phyloP scores from a whole-genome alignment of 1,284 basidiomycete species.

The Malassezia globosa region DNA sequence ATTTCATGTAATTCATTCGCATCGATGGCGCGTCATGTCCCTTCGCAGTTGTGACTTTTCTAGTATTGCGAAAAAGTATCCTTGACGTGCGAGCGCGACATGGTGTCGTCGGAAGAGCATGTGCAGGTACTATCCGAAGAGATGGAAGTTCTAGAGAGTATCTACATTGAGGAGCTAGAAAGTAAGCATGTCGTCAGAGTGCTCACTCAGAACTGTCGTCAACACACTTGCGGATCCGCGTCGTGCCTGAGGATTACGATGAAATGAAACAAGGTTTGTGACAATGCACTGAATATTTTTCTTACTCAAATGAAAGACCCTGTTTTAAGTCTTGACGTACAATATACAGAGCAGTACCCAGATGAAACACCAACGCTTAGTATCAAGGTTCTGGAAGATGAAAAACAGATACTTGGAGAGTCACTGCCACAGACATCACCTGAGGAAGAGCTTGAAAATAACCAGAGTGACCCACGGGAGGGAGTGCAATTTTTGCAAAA shows the following conservation, averaged over 20 bases:
- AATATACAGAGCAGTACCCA: slow-evolving; percentile 62
- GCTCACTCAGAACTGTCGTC: slow-evolving; percentile 63
- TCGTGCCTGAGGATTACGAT: slow-evolving; percentile 68
- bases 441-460: slow-evolving; percentile 42
- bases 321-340: slow-evolving; percentile 55
- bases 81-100: neutral
- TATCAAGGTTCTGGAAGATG: slow-evolving; percentile 56
- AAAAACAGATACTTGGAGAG: slow-evolving; percentile 21
- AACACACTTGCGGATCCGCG: slow-evolving; percentile 71
- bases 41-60: neutral
- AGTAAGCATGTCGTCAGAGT: slow-evolving; percentile 60
- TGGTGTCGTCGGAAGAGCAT: slow-evolving; percentile 46
- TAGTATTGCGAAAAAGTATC: too few relatives aligned
- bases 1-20: neutral
- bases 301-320: slow-evolving; percentile 17
- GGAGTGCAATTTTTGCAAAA: slow-evolving; percentile 53
- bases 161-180: slow-evolving; percentile 83
- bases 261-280: neutral
- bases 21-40: neutral
- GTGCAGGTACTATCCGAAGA: slow-evolving; percentile 58
- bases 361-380: slow-evolving; percentile 65
- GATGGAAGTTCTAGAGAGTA: slow-evolving; percentile 87
- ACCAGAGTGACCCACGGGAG: slow-evolving; percentile 38
- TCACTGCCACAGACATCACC: slow-evolving; percentile 11
- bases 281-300: slow-evolving; percentile 5